A percentile compares a stretch with the other conserved stretches of the same genome.
Evolutionary conservation across 2,329 filamentous ascomycete species (phyloP).

Genomic region (Taxawa tesnikishii): DNA sequence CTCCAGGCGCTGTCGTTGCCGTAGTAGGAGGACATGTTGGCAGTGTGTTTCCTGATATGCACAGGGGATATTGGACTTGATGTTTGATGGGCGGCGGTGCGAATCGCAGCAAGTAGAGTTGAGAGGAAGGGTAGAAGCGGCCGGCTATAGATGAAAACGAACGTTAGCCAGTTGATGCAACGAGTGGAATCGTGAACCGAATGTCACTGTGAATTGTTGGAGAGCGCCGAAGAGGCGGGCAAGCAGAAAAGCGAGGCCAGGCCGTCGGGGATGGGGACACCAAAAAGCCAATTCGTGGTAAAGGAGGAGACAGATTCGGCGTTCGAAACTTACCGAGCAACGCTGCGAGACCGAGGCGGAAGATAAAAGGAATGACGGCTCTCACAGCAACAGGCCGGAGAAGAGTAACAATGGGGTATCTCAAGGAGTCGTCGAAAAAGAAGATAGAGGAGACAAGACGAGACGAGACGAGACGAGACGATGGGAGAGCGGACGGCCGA

Average conservation of each 20-base stretch:
- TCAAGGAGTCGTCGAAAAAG: neutral
- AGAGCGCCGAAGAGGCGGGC: constrained; percentile 2
- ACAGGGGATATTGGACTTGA: neutral
- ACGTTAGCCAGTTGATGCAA: neutral
- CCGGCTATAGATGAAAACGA: neutral
- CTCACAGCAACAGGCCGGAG: neutral
- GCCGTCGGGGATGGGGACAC: neutral
- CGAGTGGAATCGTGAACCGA: too few species aligned
- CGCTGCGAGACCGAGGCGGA: neutral
- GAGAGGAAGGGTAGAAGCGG: too few species aligned
- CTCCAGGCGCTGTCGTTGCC: constrained; percentile 18
- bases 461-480: too few species aligned
- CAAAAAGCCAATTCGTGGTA: neutral
- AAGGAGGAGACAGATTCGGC: too few species aligned
- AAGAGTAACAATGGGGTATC: neutral
- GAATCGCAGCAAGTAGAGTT: neutral
- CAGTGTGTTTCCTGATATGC: neutral
- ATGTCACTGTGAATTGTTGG: constrained; percentile 1
- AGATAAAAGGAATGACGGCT: neutral
- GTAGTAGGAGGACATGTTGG: constrained; percentile 7
- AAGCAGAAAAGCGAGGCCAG: neutral
- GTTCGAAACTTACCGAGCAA: neutral
- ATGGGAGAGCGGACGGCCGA: too few species aligned
- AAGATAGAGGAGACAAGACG: neutral
- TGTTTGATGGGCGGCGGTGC: neutral